phyloP scores from a whole-genome alignment of 2,329 filamentous ascomycete genomes.

The Dothideomycetes sp. region DNA sequence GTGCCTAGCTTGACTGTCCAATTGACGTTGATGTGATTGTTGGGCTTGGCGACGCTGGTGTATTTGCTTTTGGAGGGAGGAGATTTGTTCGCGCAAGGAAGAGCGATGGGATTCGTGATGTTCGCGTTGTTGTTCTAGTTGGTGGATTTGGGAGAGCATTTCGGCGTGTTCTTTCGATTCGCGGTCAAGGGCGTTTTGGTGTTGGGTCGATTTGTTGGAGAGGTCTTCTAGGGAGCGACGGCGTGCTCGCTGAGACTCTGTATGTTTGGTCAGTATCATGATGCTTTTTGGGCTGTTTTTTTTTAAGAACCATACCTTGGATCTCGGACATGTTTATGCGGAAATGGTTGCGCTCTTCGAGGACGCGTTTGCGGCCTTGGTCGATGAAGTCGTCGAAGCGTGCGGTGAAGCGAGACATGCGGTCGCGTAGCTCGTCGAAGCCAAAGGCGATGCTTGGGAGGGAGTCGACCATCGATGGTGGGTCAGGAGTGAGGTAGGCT shows the following conservation, averaged over 20 bases:
- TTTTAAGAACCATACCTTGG: constrained; percentile 52
- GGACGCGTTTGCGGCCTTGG: constrained; percentile 73
- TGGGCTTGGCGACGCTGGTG: constrained; percentile 62
- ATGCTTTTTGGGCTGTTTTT: background rate
- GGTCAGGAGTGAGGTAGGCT: constrained; percentile 25
- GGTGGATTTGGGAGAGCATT: constrained; percentile 51
- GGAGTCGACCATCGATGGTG: constrained; percentile 61
- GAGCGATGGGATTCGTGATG: constrained; percentile 47
- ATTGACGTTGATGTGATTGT: constrained; percentile 59
- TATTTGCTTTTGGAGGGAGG: constrained; percentile 60
- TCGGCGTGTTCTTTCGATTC: constrained; percentile 64
- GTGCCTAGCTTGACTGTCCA: constrained; percentile 75
- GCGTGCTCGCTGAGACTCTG: constrained; percentile 88
- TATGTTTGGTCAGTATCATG: constrained; percentile 11
- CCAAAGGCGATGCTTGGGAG: constrained; percentile 90
- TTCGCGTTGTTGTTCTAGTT: constrained; percentile 47
- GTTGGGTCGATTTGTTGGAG: constrained; percentile 58
- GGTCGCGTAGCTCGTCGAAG: constrained; percentile 88
- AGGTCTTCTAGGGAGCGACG: constrained; percentile 80
- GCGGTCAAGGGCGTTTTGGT: constrained; percentile 66
- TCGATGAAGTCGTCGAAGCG: constrained; percentile 94
- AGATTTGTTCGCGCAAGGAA: constrained; percentile 47
- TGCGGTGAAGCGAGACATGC: constrained; percentile 85
- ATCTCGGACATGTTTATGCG: constrained; percentile 82
- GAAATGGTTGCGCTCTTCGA: constrained; percentile 92